phyloP scores from a whole-genome alignment of 257 asterid genomes.

The Nicotiana noctiflora region DNA sequence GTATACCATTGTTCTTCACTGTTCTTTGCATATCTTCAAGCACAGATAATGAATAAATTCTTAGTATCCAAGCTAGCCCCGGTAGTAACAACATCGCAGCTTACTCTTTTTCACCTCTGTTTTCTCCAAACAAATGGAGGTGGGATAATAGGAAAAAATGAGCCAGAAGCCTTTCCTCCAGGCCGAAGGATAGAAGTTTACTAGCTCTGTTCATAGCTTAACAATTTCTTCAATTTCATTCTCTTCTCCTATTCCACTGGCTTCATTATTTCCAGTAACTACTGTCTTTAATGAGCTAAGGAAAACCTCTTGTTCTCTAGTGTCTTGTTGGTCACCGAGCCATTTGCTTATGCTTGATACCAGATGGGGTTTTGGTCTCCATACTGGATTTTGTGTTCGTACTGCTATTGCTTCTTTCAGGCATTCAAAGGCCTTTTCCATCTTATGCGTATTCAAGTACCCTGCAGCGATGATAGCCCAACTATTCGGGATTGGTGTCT shows the following conservation, averaged over 20 bases:
- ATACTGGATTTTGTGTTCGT: slow-evolving; percentile 26
- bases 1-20: background rate
- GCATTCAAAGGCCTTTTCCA: slow-evolving; percentile 48
- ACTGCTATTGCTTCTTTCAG: slow-evolving; percentile 48
- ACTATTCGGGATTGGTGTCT: slow-evolving; percentile 44
- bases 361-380: slow-evolving; percentile 45
- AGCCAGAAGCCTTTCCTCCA: background rate
- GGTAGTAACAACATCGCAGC: background rate
- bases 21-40: background rate
- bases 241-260: slow-evolving; percentile 24
- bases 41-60: background rate
- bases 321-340: slow-evolving; percentile 37
- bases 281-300: slow-evolving; percentile 30
- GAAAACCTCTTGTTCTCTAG: slow-evolving; percentile 39
- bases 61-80: background rate
- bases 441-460: slow-evolving; percentile 23
- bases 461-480: slow-evolving; percentile 52
- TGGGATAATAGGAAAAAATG: background rate
- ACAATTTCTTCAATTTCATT: slow-evolving; percentile 29
- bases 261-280: slow-evolving; percentile 17
- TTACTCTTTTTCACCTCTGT: background rate
- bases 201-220: slow-evolving; percentile 11
- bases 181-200: background rate
- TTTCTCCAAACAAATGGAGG: background rate
- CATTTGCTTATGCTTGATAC: slow-evolving; percentile 30